Conservation (phyloP, 192 early-diverging fungal species). For the Coemansia sp. region DNA sequence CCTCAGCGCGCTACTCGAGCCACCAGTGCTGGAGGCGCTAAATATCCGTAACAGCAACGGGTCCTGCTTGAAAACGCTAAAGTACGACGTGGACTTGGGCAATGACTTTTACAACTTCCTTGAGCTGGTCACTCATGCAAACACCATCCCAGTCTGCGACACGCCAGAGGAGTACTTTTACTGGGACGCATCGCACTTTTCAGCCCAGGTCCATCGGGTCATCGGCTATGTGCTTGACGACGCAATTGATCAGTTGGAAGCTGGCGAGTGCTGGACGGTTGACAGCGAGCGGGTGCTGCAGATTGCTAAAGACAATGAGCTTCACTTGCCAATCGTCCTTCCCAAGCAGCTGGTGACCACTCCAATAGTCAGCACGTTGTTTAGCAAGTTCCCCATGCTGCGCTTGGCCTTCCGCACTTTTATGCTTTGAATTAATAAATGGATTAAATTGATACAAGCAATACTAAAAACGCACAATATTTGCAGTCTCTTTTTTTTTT, state of each 20-base stretch:
- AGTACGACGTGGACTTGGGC: slow-evolving; percentile 48
- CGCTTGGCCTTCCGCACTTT: slow-evolving; percentile 47
- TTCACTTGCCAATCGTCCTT: slow-evolving; percentile 38
- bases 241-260: slow-evolving; percentile 29
- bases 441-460: slow-evolving; percentile 1
- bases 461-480: not conserved
- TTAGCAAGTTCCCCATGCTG: slow-evolving; percentile 42
- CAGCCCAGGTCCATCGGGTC: slow-evolving; percentile 39
- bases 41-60: slow-evolving; percentile 38
- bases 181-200: slow-evolving; percentile 53
- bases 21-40: slow-evolving; percentile 35
- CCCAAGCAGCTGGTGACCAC: slow-evolving; percentile 44
- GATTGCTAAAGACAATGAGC: slow-evolving; percentile 40
- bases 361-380: slow-evolving; percentile 37
- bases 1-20: slow-evolving; percentile 29
- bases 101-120: slow-evolving; percentile 55
- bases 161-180: slow-evolving; percentile 51
- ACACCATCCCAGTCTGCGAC: slow-evolving; percentile 50
- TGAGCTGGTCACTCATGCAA: slow-evolving; percentile 50
- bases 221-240: slow-evolving; percentile 50
- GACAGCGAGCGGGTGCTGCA: slow-evolving; percentile 26
- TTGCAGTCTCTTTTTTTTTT: not conserved
- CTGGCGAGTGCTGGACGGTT: slow-evolving; percentile 36
- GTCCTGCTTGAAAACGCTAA: slow-evolving; percentile 40
- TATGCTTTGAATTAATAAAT: slow-evolving; percentile 28